Evolutionary conservation across 2,329 filamentous ascomycete species (phyloP).

Genomic region (Trichophyton equinum): DNA sequence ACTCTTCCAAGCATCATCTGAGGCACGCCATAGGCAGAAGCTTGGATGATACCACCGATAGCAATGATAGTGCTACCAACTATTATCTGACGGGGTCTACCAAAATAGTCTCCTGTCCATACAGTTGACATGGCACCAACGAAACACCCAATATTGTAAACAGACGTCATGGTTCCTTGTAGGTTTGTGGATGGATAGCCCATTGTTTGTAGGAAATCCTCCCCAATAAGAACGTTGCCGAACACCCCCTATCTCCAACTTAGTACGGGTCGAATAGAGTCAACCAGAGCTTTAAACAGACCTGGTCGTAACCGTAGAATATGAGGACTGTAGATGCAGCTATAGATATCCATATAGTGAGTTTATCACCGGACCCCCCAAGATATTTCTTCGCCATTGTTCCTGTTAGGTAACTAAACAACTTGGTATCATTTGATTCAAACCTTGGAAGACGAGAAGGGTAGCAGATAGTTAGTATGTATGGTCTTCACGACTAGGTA

Average conservation of each 20-base stretch:
- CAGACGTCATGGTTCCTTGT: conserved; percentile 12
- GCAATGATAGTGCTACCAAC: conserved; percentile 40
- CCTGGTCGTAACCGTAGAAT: conserved; percentile 38
- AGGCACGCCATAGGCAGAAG: conserved; percentile 21
- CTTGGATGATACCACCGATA: conserved; percentile 18
- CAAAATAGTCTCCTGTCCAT: conserved; percentile 15
- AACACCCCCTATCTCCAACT: conserved; percentile 10
- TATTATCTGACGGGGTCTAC: conserved; percentile 34
- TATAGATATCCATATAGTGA: conserved; percentile 43
- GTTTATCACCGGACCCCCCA: conserved; percentile 38
- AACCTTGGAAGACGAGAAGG: background rate
- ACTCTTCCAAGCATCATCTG: conserved; percentile 39
- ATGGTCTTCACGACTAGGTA: background rate
- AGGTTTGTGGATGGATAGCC: conserved; percentile 9
- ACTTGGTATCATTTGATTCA: background rate
- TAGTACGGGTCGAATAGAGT: background rate
- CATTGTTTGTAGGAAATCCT: conserved; percentile 14
- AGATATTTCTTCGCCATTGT: conserved; percentile 38
- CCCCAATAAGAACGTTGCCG: conserved; percentile 12
- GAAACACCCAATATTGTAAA: conserved; percentile 31
- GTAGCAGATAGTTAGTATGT: background rate
- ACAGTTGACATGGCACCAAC: conserved; percentile 4
- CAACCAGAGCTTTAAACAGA: conserved; percentile 11
- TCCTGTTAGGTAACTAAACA: background rate
- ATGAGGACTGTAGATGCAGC: conserved; percentile 40